phyloP scores from a whole-genome alignment of 1,284 basidiomycete genomes.

The Puccinia polysora region DNA sequence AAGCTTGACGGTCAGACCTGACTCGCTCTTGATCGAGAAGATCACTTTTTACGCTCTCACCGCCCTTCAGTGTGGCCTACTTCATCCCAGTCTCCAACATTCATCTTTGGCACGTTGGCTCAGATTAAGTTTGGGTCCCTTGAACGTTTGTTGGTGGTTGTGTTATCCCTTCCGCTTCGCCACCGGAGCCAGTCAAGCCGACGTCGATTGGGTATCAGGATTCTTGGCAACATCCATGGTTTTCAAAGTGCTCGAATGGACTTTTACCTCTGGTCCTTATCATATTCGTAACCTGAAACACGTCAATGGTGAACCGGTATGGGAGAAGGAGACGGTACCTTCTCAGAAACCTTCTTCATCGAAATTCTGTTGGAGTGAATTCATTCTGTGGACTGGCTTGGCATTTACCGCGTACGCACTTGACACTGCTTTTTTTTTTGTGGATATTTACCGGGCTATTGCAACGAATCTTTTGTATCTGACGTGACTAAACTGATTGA shows the following conservation, averaged over 20 bases:
- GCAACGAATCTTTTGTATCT: not conserved
- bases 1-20: too few species aligned
- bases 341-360: not conserved
- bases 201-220: not conserved
- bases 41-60: not conserved
- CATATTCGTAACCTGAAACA: not conserved
- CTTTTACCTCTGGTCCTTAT: constrained; percentile 11
- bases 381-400: not conserved
- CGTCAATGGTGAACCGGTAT: not conserved
- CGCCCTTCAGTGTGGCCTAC: not conserved
- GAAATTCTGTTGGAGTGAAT: not conserved
- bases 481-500: not conserved
- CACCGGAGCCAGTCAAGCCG: not conserved
- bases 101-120: not conserved
- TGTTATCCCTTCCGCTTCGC: not conserved
- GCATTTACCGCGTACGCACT: not conserved
- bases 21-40: too few species aligned
- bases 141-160: constrained; percentile 10
- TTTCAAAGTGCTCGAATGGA: constrained; percentile 21
- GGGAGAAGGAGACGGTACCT: not conserved
- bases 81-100: constrained; percentile 5
- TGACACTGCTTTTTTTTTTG: not conserved
- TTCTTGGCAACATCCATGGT: not conserved
- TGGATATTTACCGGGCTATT: not conserved
- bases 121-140: not conserved